These are phyloP conservation scores for Paraphaeosphaeria sporulosa DNA, from an alignment of 2,329 filamentous ascomycete species.

Conservation along the genomic window DNA sequence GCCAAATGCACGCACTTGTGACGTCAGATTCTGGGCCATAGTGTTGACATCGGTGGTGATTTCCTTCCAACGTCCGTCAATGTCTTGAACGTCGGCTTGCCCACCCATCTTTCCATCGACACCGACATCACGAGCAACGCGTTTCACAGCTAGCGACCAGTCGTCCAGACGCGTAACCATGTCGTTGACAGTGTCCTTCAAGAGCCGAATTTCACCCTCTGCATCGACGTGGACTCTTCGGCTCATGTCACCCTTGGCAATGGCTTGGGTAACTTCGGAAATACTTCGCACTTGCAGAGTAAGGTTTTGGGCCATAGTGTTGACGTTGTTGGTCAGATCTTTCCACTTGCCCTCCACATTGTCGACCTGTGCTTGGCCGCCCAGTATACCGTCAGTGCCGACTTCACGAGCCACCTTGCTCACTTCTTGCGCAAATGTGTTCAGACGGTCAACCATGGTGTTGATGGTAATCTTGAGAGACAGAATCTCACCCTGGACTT, in stretches of 20 bases:
- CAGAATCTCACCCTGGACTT: slow-evolving; percentile 61
- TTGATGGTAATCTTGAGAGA: slow-evolving; percentile 85
- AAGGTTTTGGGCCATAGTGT: slow-evolving; percentile 71
- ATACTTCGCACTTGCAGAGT: slow-evolving; percentile 82
- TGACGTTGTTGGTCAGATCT: slow-evolving; percentile 71
- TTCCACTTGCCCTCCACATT: slow-evolving; percentile 74
- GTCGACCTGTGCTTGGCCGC: slow-evolving; percentile 69
- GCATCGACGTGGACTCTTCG: slow-evolving; percentile 95
- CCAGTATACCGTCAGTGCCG: slow-evolving; percentile 69
- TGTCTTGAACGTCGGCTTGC: slow-evolving; percentile 90
- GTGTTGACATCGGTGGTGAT: slow-evolving; percentile 97
- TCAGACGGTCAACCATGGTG: slow-evolving; percentile 70
- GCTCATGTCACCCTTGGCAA: slow-evolving; percentile 94
- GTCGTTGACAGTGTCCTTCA: slow-evolving; percentile 98
- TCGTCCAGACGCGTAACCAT: slow-evolving; percentile 96
- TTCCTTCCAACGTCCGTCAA: slow-evolving; percentile 96
- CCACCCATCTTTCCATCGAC: slow-evolving; percentile 99
- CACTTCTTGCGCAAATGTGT: slow-evolving; percentile 70
- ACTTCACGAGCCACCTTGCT: slow-evolving; percentile 72
- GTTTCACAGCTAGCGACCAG: slow-evolving; percentile 95
- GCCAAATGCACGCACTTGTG: slow-evolving; percentile 96
- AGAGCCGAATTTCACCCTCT: slow-evolving; percentile 89
- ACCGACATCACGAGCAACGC: slow-evolving; percentile 94
- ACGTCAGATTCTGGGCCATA: slow-evolving; percentile 84
- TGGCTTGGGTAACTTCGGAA: slow-evolving; percentile 91